Evolutionary conservation across 2,329 filamentous ascomycete genomes (phyloP).

Genomic region (Colletotrichum sp.): DNA sequence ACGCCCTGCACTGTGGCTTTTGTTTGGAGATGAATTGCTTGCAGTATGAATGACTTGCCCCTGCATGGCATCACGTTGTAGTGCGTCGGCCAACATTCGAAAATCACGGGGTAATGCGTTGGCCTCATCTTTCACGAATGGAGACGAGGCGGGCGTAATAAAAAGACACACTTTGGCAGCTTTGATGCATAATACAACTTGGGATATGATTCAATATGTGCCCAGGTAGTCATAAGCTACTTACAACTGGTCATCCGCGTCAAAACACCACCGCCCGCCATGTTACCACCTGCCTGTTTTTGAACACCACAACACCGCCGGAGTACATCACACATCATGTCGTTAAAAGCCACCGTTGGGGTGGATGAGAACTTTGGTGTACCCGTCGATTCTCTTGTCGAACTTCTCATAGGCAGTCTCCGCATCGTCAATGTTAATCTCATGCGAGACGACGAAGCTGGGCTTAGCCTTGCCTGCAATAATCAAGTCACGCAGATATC

Average conservation of each 20-base stretch:
- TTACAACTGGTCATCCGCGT: not conserved
- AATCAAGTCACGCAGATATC: constrained; percentile 70
- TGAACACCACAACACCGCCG: not conserved
- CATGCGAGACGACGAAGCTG: constrained; percentile 70
- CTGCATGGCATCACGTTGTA: not conserved
- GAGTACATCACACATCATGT: not conserved
- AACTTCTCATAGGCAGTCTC: constrained; percentile 69
- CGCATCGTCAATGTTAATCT: constrained; percentile 67
- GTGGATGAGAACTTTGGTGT: constrained; percentile 72
- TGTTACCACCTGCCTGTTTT: not conserved
- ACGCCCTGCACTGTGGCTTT: not conserved
- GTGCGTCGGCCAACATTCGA: not conserved
- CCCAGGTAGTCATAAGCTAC: not conserved
- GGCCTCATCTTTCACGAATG: not conserved
- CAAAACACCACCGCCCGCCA: not conserved
- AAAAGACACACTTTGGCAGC: not conserved
- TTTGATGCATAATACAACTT: not conserved
- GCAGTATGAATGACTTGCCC: not conserved
- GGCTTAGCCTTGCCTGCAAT: constrained; percentile 69
- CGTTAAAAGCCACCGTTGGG: constrained; percentile 55
- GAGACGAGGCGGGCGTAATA: not conserved
- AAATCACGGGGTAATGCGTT: not conserved
- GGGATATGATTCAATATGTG: not conserved
- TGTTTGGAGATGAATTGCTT: not conserved
- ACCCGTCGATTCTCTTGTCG: constrained; percentile 69